These are phyloP conservation scores for Diaporthe citriasiana DNA, from an alignment of 2,329 filamentous ascomycete genomes.

Conservation along the genomic window DNA sequence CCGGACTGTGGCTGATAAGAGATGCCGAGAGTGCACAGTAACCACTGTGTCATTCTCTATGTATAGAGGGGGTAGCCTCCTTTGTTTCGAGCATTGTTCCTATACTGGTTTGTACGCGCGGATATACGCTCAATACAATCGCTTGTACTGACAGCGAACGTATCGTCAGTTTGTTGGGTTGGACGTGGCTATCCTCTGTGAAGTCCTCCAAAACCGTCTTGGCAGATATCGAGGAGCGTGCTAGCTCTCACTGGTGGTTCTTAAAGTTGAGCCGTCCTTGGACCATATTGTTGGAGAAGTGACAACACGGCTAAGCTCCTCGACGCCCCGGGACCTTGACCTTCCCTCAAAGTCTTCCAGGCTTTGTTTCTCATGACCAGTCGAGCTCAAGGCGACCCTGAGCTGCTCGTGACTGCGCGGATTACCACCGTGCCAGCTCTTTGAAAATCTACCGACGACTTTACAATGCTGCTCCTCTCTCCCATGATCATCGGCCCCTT, in stretches of 20 bases:
- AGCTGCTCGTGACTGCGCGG: background rate
- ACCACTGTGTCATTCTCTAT: background rate
- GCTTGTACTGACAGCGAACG: background rate
- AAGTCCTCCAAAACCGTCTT: background rate
- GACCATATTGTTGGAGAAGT: background rate
- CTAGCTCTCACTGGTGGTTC: background rate
- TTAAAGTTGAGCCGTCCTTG: background rate
- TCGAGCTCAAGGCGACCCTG: background rate
- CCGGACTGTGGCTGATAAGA: constrained; percentile 20
- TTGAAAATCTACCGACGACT: background rate
- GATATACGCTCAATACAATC: background rate
- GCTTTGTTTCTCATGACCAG: background rate
- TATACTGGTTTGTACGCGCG: background rate
- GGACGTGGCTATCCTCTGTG: background rate
- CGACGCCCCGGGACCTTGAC: background rate
- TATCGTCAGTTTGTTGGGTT: background rate
- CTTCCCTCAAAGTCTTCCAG: background rate
- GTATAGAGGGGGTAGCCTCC: background rate
- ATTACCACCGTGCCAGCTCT: background rate
- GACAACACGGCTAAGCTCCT: background rate
- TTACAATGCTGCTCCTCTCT: constrained; percentile 44
- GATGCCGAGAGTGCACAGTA: background rate
- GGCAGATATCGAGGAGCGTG: background rate
- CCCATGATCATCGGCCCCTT: constrained; percentile 42
- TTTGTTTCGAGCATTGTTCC: background rate